Conservation (phyloP, 2,329 filamentous ascomycete species). For the Pseudocercospora fijiensis region DNA sequence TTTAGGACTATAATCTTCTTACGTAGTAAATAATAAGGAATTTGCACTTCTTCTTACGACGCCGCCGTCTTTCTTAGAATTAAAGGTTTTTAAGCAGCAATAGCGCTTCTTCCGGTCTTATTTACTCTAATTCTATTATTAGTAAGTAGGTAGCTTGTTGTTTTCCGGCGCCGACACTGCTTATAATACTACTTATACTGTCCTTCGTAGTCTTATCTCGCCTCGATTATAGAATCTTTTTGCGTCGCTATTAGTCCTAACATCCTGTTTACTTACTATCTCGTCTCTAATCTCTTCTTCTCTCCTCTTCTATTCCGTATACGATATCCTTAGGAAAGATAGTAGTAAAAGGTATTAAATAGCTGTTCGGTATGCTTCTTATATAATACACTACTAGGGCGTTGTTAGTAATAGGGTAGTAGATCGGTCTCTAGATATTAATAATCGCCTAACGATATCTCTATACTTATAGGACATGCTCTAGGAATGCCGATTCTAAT, state of each 20-base stretch:
- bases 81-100: too few species aligned
- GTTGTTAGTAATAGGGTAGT: slow-evolving; percentile 21
- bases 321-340: background rate
- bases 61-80: too few species aligned
- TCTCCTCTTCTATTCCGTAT: background rate
- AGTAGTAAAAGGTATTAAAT: background rate
- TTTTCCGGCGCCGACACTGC: background rate
- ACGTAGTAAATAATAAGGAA: too few species aligned
- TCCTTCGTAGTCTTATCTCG: background rate
- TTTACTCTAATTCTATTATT: too few species aligned
- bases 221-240: background rate
- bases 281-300: background rate
- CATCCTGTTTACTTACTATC: background rate
- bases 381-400: slow-evolving; percentile 23
- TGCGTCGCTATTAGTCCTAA: background rate
- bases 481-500: background rate
- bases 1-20: too few species aligned
- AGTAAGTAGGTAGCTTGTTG: background rate
- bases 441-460: slow-evolving; percentile 43
- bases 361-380: background rate
- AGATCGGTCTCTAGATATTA: slow-evolving; percentile 47
- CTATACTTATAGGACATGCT: background rate
- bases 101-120: too few species aligned
- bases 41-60: too few species aligned
- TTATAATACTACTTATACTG: slow-evolving; percentile 13